phyloP scores from a whole-genome alignment of 1,139 yeast species.

The Diutina rugosa region DNA sequence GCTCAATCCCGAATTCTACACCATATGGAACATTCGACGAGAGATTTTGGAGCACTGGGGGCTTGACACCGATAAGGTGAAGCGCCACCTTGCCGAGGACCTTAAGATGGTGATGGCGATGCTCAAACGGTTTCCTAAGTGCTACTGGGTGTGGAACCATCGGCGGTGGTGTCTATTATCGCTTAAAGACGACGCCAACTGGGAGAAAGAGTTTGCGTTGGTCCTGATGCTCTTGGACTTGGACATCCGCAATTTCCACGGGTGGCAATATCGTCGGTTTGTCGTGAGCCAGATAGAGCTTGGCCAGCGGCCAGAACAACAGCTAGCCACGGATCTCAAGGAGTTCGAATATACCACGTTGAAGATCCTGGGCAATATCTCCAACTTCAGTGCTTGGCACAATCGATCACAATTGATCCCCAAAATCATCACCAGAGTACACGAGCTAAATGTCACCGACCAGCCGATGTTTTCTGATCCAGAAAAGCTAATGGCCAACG shows the following conservation, averaged over 20 bases:
- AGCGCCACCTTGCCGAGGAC: slow-evolving; percentile 41
- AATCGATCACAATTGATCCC: slow-evolving; percentile 66
- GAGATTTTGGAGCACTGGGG: slow-evolving; percentile 38
- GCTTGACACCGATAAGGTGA: slow-evolving; percentile 5
- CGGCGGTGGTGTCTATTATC: slow-evolving; percentile 67
- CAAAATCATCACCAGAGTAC: slow-evolving; percentile 17
- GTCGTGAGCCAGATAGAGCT: slow-evolving; percentile 43
- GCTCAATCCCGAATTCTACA: slow-evolving; percentile 76
- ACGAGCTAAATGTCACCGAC: slow-evolving; percentile 4
- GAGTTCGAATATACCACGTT: slow-evolving; percentile 71
- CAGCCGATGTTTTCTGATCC: slow-evolving; percentile 6
- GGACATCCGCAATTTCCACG: slow-evolving; percentile 84
- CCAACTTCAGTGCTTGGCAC: slow-evolving; percentile 96
- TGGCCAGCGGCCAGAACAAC: slow-evolving; percentile 8
- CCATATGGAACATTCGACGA: slow-evolving; percentile 83
- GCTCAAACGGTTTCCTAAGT: slow-evolving; percentile 64
- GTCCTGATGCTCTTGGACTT: slow-evolving; percentile 54
- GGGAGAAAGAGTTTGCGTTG: slow-evolving; percentile 57
- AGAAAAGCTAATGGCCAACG: slow-evolving; percentile 33
- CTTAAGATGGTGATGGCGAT: slow-evolving; percentile 45
- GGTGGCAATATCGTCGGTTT: slow-evolving; percentile 87
- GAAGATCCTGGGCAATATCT: slow-evolving; percentile 25
- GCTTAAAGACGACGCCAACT: slow-evolving; percentile 34
- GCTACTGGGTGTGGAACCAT: slow-evolving; percentile 96
- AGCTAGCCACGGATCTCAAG: slow-evolving; percentile 16